Evolutionary conservation across 2,329 filamentous ascomycete genomes (phyloP).

Genomic region (Cladosporium cucumerinum): DNA sequence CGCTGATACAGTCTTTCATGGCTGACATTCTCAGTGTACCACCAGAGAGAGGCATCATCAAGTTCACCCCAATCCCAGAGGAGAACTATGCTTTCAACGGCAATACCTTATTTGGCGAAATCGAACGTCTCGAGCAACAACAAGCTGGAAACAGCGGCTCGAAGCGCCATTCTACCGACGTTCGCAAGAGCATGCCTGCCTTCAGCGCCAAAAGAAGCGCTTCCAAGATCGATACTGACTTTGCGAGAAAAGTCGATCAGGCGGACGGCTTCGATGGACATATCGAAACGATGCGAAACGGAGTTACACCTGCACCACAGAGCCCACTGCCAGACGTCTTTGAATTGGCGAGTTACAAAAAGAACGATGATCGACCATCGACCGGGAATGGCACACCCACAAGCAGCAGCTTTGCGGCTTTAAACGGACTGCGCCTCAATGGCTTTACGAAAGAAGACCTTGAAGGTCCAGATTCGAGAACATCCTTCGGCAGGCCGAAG

Average conservation of each 20-base stretch:
- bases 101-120: slow-evolving; percentile 65
- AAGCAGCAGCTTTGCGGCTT: slow-evolving; percentile 19
- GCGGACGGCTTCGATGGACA: slow-evolving; percentile 12
- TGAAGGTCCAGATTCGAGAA: slow-evolving; percentile 12
- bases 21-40: slow-evolving; percentile 66
- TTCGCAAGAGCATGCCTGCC: slow-evolving; percentile 28
- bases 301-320: background rate
- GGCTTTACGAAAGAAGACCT: slow-evolving; percentile 28
- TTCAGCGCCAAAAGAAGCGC: slow-evolving; percentile 24
- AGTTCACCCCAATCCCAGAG: slow-evolving; percentile 67
- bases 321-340: slow-evolving; percentile 21
- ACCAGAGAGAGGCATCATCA: slow-evolving; percentile 65
- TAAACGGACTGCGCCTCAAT: slow-evolving; percentile 34
- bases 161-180: slow-evolving; percentile 37
- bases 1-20: slow-evolving; percentile 73
- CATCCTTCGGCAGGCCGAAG: slow-evolving; percentile 26
- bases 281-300: slow-evolving; percentile 14
- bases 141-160: slow-evolving; percentile 41
- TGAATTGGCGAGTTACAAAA: slow-evolving; percentile 24
- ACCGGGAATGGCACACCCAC: slow-evolving; percentile 23
- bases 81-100: slow-evolving; percentile 70
- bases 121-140: slow-evolving; percentile 56
- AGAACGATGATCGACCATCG: slow-evolving; percentile 24
- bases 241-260: slow-evolving; percentile 1
- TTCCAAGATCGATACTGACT: slow-evolving; percentile 23